Conservation (phyloP, 768 basidiomycete genomes). For the Mycena epipterygia region DNA sequence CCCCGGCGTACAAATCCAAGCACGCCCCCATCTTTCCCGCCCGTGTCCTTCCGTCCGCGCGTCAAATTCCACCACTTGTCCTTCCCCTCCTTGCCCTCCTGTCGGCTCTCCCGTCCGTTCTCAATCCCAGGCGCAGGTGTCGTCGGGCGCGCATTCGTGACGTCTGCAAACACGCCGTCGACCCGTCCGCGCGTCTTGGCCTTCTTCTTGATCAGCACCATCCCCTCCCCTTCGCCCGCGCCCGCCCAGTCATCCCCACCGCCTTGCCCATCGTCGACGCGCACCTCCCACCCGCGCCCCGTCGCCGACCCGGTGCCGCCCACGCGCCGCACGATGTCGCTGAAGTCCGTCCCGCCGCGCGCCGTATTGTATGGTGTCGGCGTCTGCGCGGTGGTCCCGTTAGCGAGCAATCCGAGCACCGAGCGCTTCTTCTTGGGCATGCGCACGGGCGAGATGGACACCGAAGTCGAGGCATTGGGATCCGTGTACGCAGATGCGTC, state of each 20-base stretch:
- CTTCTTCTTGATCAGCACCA: slow-evolving; percentile 65
- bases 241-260: slow-evolving; percentile 67
- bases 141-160: slow-evolving; percentile 57
- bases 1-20: slow-evolving; percentile 45
- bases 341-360: slow-evolving; percentile 58
- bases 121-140: slow-evolving; percentile 45
- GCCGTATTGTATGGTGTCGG: slow-evolving; percentile 42
- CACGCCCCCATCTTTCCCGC: slow-evolving; percentile 56
- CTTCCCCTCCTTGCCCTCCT: slow-evolving; percentile 61
- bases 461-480: background rate
- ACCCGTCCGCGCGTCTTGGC: slow-evolving; percentile 60
- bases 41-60: slow-evolving; percentile 77
- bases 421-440: slow-evolving; percentile 61
- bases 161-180: slow-evolving; percentile 60
- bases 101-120: slow-evolving; percentile 48
- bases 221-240: slow-evolving; percentile 27
- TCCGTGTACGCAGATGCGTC: slow-evolving; percentile 45
- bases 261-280: slow-evolving; percentile 64
- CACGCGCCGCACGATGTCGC: slow-evolving; percentile 70
- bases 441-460: background rate
- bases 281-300: slow-evolving; percentile 76
- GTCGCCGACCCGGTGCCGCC: slow-evolving; percentile 48
- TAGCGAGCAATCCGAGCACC: slow-evolving; percentile 59
- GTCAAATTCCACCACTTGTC: slow-evolving; percentile 90
- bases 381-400: slow-evolving; percentile 29